Evolutionary conservation across 2,329 filamentous ascomycete species (phyloP).

Genomic region (Nigrospora sphaerica): DNA sequence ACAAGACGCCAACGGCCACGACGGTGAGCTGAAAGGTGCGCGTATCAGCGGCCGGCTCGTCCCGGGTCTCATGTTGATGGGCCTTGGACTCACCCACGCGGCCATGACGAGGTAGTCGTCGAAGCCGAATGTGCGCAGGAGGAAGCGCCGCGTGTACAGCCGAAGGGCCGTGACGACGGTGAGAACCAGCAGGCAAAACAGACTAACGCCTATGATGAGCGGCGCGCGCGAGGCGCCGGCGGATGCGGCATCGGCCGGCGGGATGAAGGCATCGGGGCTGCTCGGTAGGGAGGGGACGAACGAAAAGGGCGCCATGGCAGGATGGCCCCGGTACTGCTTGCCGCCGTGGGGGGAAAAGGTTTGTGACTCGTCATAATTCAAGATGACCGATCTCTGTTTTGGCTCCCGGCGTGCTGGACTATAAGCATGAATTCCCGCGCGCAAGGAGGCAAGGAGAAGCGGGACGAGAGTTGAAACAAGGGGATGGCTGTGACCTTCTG

Average conservation of each 20-base stretch:
- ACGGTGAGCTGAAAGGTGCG: not conserved
- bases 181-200: not conserved
- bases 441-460: no score
- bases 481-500: no score
- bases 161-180: not conserved
- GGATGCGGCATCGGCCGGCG: not conserved
- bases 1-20: not conserved
- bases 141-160: constrained; percentile 1
- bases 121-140: not conserved
- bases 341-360: no score
- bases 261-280: not conserved
- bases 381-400: no score
- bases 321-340: not conserved
- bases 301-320: not conserved
- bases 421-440: no score
- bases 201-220: not conserved
- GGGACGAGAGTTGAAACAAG: no score
- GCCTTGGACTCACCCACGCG: not conserved
- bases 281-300: not conserved
- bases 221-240: not conserved
- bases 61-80: not conserved
- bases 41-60: not conserved
- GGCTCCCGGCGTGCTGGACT: no score
- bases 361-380: no score
- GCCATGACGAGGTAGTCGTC: not conserved